Base-by-base conservation (phyloP, 1,284 basidiomycete species). In the Mycosarcoma mackinlayi region DNA sequence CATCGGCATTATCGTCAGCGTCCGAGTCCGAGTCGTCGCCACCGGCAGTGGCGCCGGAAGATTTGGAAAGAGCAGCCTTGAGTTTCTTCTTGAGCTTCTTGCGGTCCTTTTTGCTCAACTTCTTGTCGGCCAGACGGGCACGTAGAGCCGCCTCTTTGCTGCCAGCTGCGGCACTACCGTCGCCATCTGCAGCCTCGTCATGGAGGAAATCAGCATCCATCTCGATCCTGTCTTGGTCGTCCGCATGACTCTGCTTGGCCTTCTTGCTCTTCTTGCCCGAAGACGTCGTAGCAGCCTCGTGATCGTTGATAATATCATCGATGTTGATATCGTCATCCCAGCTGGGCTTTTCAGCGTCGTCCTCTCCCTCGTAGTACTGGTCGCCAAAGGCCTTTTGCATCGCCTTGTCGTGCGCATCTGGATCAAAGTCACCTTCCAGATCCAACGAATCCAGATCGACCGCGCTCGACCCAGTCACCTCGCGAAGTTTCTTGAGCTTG, bases 301-400 rank as follows among this genome's bases (percentile, higher is more conserved):
- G 85, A 24, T 85, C 84, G 9, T 84, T 85, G 11, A 85, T 80
- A 50, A 94, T 89, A 76, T 92, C 89, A 9, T 86, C 87, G 56
- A 94, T 88, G 70, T 93, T 88, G 64, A 94, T 90, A 66, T 95
- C 92, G 66, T 94, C 91, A 28, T 92, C 90, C 93, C 93, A 97
- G 0, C 84, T 84, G 5, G 94, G 94, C 84, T 95, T 94, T 64
- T 35, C 86, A 10, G 42, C 65, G 10, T 72, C 73, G 9, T 75
- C 75, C 13, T 58, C 62, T 3, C 40, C 60, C 6, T 61, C 23
- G 46, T 82, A 81, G 52, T 80, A 82, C 3, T 50, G 51, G 21
- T 82, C 78, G 16, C 73, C 71, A 37, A 82, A 82, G 8, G 70
- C 76, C 24, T 38, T 48, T 31, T 69, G 51, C 80, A 82, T 82